Conservation (phyloP, 495 filamentous ascomycete genomes). For the Clohesyomyces aquaticus region DNA sequence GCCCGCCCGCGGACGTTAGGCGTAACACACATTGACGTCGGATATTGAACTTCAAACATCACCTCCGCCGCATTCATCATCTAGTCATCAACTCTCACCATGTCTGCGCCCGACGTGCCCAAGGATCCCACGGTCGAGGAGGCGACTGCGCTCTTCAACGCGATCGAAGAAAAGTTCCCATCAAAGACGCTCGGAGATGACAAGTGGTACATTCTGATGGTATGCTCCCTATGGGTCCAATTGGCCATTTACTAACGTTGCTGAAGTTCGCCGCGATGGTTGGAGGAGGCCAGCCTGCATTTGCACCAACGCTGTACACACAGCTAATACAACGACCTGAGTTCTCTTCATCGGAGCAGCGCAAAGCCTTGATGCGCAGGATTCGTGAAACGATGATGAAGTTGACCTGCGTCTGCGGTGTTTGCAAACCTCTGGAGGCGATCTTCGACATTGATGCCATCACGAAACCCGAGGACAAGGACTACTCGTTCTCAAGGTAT, state of each 20-base stretch:
- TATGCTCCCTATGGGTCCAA: constrained; percentile 30
- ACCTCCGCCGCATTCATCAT: no score
- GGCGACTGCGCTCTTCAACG: constrained; percentile 52
- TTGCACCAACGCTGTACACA: constrained; percentile 42
- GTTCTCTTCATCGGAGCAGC: constrained; percentile 39
- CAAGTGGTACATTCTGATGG: constrained; percentile 62
- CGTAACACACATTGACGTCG: constrained; percentile 4
- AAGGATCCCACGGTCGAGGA: constrained; percentile 45
- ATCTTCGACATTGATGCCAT: constrained; percentile 43
- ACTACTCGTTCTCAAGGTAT: constrained; percentile 48
- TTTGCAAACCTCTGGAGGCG: constrained; percentile 44
- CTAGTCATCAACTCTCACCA: neutral
- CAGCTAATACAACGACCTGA: constrained; percentile 42
- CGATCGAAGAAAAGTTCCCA: constrained; percentile 57
- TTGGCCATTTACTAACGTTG: neutral
- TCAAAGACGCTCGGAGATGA: constrained; percentile 53
- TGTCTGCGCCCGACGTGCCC: neutral
- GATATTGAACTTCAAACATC: no score
- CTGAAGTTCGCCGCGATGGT: constrained; percentile 35
- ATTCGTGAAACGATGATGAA: constrained; percentile 47
- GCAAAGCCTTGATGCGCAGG: constrained; percentile 43
- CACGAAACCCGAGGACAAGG: constrained; percentile 44
- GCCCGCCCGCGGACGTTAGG: no score
- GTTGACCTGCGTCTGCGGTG: constrained; percentile 41
- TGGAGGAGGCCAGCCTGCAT: constrained; percentile 41